A percentile compares a stretch with the other conserved stretches of the same genome.
Evolutionary conservation across 108 stramenopile species (phyloP).

Genomic region (Cylindrotheca fusiformis): DNA sequence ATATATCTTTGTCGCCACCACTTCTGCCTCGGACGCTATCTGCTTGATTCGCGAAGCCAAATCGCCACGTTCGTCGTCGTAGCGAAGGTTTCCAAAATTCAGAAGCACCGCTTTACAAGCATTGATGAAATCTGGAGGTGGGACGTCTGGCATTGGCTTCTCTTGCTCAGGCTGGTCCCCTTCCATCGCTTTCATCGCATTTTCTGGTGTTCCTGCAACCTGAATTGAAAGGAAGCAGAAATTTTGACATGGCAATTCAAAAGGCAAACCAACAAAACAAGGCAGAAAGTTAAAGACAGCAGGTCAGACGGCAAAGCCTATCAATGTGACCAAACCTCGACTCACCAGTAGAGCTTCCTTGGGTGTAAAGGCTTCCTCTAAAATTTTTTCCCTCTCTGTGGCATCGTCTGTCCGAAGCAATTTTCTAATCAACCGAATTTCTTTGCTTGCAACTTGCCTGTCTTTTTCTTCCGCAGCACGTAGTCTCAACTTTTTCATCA

Average conservation of each 20-base stretch:
- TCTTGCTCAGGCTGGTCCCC: slow-evolving; percentile 78
- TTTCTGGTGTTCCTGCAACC: slow-evolving; percentile 83
- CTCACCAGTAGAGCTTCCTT: slow-evolving; percentile 68
- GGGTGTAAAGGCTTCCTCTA: slow-evolving; percentile 87
- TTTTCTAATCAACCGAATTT: slow-evolving; percentile 77
- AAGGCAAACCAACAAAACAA: too few relatives aligned
- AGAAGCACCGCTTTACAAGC: slow-evolving; percentile 86
- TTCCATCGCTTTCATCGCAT: slow-evolving; percentile 79
- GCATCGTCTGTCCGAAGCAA: slow-evolving; percentile 67
- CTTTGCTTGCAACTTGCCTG: slow-evolving; percentile 69
- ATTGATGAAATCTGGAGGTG: slow-evolving; percentile 88
- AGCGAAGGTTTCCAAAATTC: slow-evolving; percentile 83
- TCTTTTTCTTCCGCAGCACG: slow-evolving; percentile 82
- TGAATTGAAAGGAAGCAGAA: slow-evolving; percentile 12
- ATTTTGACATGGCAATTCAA: too few relatives aligned
- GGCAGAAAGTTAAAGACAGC: too few relatives aligned
- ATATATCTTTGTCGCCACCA: slow-evolving; percentile 86
- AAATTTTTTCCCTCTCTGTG: slow-evolving; percentile 56
- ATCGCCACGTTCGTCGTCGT: slow-evolving; percentile 78
- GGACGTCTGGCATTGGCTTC: slow-evolving; percentile 84
- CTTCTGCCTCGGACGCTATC: slow-evolving; percentile 84
- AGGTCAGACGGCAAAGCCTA: not conserved
- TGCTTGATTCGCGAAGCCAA: slow-evolving; percentile 71
- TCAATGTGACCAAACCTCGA: not conserved
- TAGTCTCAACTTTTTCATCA: slow-evolving; percentile 67